Conservation (phyloP, 371 early-diverging fungal species). For the Rhizopus sp. region DNA sequence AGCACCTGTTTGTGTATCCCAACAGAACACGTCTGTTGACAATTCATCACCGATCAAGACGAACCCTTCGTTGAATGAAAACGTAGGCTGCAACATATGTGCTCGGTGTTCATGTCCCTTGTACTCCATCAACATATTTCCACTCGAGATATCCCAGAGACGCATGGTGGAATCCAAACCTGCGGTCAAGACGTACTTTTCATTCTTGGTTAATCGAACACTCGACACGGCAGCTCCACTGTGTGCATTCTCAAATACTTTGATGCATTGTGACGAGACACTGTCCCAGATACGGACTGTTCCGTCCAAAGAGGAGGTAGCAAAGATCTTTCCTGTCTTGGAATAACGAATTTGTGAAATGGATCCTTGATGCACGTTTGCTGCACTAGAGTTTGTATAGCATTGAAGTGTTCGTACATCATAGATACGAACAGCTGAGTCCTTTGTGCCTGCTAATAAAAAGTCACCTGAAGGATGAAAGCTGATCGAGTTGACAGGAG, state of each 20-base stretch:
- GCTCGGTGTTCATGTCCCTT: conserved; percentile 66
- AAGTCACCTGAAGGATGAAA: conserved; percentile 91
- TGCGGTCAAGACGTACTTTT: conserved; percentile 74
- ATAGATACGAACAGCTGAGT: conserved; percentile 78
- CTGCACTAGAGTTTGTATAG: conserved; percentile 58
- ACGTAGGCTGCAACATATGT: conserved; percentile 52
- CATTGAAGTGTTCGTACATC: conserved; percentile 84
- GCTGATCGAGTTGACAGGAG: conserved; percentile 70
- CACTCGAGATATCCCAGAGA: conserved; percentile 85
- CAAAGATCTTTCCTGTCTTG: conserved; percentile 71
- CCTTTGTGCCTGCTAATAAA: conserved; percentile 72
- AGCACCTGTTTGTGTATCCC: conserved; percentile 66
- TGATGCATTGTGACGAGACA: conserved; percentile 70
- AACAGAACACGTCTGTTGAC: conserved; percentile 61
- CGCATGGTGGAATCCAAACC: conserved; percentile 77
- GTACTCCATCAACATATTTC: conserved; percentile 66
- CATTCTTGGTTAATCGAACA: conserved; percentile 73
- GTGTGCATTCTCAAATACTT: conserved; percentile 75
- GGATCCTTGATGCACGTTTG: conserved; percentile 62
- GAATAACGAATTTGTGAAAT: conserved; percentile 81
- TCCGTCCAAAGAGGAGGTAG: conserved; percentile 81
- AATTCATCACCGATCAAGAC: conserved; percentile 79
- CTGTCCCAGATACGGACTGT: conserved; percentile 89
- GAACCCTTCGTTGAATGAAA: conserved; percentile 77
- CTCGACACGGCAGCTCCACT: conserved; percentile 74